These are phyloP conservation scores for Trichoderma sp. DNA, from an alignment of 2,329 filamentous ascomycete species.

Conservation along the genomic window DNA sequence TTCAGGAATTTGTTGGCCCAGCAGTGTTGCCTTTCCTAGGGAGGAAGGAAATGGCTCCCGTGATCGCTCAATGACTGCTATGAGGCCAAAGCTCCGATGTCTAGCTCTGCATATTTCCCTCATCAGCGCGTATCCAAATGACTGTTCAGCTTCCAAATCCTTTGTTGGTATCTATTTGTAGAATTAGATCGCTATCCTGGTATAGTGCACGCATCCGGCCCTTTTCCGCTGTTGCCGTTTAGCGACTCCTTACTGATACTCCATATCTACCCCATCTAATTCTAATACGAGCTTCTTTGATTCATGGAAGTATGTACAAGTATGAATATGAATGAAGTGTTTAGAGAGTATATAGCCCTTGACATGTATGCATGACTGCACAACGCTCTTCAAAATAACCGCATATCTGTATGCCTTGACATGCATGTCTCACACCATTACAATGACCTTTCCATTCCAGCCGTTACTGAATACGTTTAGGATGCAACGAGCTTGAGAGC, in stretches of 20 bases:
- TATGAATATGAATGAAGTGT: not conserved
- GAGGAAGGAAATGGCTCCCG: not conserved
- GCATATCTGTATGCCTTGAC: not conserved
- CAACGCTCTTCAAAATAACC: not conserved
- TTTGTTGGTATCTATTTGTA: not conserved
- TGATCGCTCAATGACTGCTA: conserved; percentile 10
- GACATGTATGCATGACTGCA: not conserved
- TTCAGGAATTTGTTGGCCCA: not conserved
- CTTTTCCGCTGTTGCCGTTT: not conserved
- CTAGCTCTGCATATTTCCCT: conserved; percentile 17
- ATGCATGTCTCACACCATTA: not conserved
- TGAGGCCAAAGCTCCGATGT: conserved; percentile 10
- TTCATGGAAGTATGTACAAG: not conserved
- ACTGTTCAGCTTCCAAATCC: not conserved
- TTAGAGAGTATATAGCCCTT: not conserved
- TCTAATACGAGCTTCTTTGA: not conserved
- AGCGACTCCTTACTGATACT: too few relatives aligned
- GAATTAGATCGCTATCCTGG: not conserved
- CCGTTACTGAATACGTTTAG: not conserved
- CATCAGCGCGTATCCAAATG: not conserved
- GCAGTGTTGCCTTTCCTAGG: not conserved
- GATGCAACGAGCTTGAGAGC: not conserved
- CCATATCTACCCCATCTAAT: not conserved
- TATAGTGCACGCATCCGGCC: too few relatives aligned
- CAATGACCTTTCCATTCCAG: not conserved